Evolutionary conservation across 805 yeast genomes (phyloP).

Genomic region (Ascoidea rubescens): DNA sequence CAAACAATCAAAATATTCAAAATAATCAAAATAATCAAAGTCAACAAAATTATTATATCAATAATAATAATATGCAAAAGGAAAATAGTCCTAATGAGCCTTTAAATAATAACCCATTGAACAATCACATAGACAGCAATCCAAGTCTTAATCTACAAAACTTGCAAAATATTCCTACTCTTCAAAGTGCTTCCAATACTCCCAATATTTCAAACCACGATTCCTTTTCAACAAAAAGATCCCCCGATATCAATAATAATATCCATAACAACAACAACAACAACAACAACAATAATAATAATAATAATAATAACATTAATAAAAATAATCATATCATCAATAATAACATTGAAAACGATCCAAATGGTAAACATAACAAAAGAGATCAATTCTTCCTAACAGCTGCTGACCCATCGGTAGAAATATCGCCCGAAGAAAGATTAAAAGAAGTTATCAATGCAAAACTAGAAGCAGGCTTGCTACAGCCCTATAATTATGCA

Average conservation of each 20-base stretch:
- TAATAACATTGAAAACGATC: not conserved
- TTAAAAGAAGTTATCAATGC: constrained; percentile 87
- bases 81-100: no score
- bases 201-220: no score
- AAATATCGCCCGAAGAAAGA: constrained; percentile 83
- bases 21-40: no score
- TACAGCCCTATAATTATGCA: constrained; percentile 86
- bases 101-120: no score
- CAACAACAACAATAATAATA: not conserved
- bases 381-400: constrained; percentile 84
- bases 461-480: constrained; percentile 81
- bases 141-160: no score
- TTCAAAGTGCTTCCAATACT: no score
- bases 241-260: not conserved
- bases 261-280: not conserved
- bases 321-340: not conserved
- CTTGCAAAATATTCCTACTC: no score
- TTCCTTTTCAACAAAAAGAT: no score
- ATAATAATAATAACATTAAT: not conserved
- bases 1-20: no score
- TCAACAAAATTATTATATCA: no score
- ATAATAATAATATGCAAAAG: no score
- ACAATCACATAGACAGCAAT: no score
- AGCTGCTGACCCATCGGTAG: constrained; percentile 93
- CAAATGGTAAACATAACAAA: not conserved